phyloP scores from a whole-genome alignment of 371 early-diverging fungal genomes.

The Rhizopus microsporus region DNA sequence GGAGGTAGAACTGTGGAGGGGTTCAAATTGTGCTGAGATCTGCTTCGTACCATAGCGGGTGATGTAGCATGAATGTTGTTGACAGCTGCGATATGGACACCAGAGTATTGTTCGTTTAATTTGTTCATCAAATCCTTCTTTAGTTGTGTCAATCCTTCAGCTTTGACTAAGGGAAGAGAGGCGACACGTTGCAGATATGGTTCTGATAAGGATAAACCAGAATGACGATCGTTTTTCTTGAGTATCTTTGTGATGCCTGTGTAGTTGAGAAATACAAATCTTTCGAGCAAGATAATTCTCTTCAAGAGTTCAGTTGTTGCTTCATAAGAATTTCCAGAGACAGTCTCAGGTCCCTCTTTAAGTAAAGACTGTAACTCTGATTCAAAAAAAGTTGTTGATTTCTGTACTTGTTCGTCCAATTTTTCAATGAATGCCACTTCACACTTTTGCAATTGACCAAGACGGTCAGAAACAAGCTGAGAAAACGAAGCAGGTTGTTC shows the following conservation, averaged over 20 bases:
- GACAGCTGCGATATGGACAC: conserved; percentile 20
- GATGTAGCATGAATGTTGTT: conserved; percentile 16
- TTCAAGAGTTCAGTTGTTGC: conserved; percentile 39
- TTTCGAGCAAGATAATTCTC: conserved; percentile 53
- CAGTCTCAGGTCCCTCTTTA: conserved; percentile 45
- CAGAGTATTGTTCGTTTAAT: conserved; percentile 34
- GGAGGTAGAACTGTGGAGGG: conserved; percentile 31
- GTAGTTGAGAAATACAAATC: conserved; percentile 64
- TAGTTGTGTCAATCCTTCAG: conserved; percentile 57
- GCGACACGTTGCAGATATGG: conserved; percentile 73
- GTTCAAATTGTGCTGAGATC: conserved; percentile 25
- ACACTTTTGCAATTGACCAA: conserved; percentile 42
- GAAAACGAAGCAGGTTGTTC: conserved; percentile 36
- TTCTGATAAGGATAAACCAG: conserved; percentile 71
- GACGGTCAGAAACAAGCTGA: conserved; percentile 44
- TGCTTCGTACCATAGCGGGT: conserved; percentile 32
- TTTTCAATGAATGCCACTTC: conserved; percentile 62
- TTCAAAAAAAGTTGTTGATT: conserved; percentile 49
- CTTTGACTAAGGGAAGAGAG: conserved; percentile 61
- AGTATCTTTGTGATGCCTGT: conserved; percentile 69
- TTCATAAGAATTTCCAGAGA: conserved; percentile 29
- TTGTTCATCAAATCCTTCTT: conserved; percentile 68
- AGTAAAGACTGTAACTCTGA: conserved; percentile 42
- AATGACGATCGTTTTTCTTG: conserved; percentile 69
- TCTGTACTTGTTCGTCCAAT: conserved; percentile 63